Evolutionary conservation across 768 basidiomycete genomes (phyloP).

Genomic region (Lentinula detonsa): DNA sequence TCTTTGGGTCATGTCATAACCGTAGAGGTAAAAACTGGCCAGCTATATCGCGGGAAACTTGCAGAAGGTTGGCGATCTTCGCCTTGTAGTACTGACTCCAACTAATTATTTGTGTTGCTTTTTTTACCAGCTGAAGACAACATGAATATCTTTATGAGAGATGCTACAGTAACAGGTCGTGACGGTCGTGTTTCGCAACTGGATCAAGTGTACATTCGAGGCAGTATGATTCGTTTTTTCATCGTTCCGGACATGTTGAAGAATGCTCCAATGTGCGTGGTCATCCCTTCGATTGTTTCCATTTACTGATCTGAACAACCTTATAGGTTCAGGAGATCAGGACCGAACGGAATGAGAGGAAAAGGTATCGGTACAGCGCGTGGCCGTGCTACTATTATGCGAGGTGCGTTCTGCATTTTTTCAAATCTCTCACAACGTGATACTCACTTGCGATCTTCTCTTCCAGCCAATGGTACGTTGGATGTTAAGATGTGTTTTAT

Average conservation of each 20-base stretch:
- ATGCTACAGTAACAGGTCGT: constrained; percentile 95
- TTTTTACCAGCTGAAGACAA: constrained; percentile 84
- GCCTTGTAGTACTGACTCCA: constrained; percentile 10
- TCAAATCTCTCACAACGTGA: not conserved
- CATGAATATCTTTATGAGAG: constrained; percentile 91
- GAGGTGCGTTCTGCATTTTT: constrained; percentile 54
- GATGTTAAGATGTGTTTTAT: not conserved
- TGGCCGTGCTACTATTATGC: constrained; percentile 97
- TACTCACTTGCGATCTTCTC: constrained; percentile 12
- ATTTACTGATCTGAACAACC: not conserved
- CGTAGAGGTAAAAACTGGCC: constrained; percentile 97
- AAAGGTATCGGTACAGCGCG: constrained; percentile 98
- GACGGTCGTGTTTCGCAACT: constrained; percentile 98
- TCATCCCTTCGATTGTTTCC: constrained; percentile 1
- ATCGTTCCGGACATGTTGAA: constrained; percentile 99
- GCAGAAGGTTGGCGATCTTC: constrained; percentile 67
- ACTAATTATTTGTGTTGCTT: constrained; percentile 10
- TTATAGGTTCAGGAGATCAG: constrained; percentile 95
- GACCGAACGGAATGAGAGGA: constrained; percentile 97
- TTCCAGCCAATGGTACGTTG: constrained; percentile 68
- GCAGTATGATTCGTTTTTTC: constrained; percentile 97
- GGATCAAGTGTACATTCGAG: constrained; percentile 98
- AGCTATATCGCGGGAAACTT: constrained; percentile 94
- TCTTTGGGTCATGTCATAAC: constrained; percentile 94
- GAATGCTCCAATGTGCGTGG: constrained; percentile 93